Evolutionary conservation across 2,329 filamentous ascomycete genomes (phyloP).

Genomic region (Sclerotinia borealis): DNA sequence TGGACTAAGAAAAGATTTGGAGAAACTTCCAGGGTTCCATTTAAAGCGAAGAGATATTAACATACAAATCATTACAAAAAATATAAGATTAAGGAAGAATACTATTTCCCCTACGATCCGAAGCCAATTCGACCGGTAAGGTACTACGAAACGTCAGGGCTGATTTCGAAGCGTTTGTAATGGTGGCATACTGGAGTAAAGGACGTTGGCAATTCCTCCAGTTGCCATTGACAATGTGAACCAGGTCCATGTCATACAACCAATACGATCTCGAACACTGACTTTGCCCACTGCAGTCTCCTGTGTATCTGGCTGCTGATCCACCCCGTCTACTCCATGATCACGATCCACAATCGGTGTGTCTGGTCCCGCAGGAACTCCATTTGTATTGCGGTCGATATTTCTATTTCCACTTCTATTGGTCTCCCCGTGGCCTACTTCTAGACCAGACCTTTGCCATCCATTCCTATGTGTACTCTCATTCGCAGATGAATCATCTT

Average conservation of each 20-base stretch:
- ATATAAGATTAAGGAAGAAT: constrained; percentile 55
- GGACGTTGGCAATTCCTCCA: constrained; percentile 50
- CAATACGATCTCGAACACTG: constrained; percentile 45
- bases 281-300: constrained; percentile 30
- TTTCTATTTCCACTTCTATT: constrained; percentile 9
- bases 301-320: constrained; percentile 5
- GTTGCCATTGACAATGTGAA: constrained; percentile 56
- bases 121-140: constrained; percentile 50
- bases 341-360: background rate
- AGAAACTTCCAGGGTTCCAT: constrained; percentile 63
- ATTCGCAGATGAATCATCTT: background rate
- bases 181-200: constrained; percentile 43
- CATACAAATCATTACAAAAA: constrained; percentile 57
- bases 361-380: background rate
- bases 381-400: constrained; percentile 10
- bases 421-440: constrained; percentile 6
- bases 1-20: constrained; percentile 66
- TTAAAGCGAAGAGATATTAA: constrained; percentile 65
- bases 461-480: background rate
- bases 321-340: background rate
- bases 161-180: background rate
- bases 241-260: constrained; percentile 62
- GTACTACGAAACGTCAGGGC: constrained; percentile 35
- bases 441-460: background rate
- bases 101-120: constrained; percentile 53